Evolutionary conservation across 768 basidiomycete genomes (phyloP).

Genomic region (Suillus luteus): DNA sequence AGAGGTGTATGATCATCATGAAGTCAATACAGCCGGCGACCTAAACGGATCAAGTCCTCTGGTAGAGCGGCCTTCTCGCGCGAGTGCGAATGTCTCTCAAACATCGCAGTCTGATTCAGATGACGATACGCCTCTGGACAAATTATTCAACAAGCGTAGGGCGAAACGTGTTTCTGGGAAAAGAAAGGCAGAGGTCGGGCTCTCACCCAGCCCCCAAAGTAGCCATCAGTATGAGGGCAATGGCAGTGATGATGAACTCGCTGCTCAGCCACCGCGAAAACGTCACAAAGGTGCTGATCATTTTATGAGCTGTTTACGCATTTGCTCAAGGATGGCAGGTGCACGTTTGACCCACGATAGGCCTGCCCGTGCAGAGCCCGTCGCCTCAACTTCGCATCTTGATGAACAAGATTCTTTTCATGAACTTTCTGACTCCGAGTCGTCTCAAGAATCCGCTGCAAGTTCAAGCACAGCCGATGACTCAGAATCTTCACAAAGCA

Average conservation of each 20-base stretch:
- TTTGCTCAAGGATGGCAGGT: background rate
- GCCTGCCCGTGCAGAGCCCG: background rate
- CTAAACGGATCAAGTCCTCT: background rate
- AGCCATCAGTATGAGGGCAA: too few relatives aligned
- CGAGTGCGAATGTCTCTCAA: background rate
- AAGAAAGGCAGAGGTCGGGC: background rate
- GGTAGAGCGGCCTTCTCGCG: background rate
- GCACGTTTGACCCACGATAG: background rate
- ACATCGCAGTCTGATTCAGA: background rate
- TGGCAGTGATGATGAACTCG: background rate
- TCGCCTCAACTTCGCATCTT: background rate
- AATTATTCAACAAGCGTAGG: background rate
- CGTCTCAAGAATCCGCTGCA: background rate
- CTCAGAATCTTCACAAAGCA: background rate
- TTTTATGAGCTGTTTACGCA: background rate
- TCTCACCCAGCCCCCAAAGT: background rate
- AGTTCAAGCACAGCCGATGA: background rate
- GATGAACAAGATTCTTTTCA: background rate
- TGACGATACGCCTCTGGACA: conserved; percentile 3
- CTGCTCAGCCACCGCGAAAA: background rate
- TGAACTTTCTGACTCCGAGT: background rate
- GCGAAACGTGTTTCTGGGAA: background rate
- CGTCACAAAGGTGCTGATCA: conserved; percentile 2
- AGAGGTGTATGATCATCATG: background rate
- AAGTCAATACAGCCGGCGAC: background rate